Conservation (phyloP, 148 eudicot genomes). For the Rhododendron kiyosumense region DNA sequence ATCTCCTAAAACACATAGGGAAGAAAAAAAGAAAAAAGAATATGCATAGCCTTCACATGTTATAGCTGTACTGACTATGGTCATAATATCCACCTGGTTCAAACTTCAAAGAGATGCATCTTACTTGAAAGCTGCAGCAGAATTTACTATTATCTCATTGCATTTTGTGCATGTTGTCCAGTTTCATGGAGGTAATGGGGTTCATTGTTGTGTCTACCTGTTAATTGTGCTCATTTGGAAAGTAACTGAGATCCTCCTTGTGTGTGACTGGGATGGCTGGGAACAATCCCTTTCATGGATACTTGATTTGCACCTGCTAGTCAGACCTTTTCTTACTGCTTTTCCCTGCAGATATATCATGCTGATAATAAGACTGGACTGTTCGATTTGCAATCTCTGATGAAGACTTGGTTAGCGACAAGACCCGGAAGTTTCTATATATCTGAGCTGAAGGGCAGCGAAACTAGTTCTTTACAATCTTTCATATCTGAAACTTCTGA, state of each 20-base stretch:
- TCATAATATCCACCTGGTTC: neutral
- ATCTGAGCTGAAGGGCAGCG: constrained; percentile 20
- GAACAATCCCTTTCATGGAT: neutral
- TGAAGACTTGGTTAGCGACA: constrained; percentile 46
- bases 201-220: neutral
- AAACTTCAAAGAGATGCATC: neutral
- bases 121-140: neutral
- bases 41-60: neutral
- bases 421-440: constrained; percentile 19
- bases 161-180: neutral
- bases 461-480: constrained; percentile 14
- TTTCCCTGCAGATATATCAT: constrained; percentile 59
- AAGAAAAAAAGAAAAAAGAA: neutral
- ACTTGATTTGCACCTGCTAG: neutral
- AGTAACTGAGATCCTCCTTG: neutral
- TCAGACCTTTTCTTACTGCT: neutral
- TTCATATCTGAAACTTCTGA: constrained; percentile 55
- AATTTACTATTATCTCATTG: neutral
- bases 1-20: neutral
- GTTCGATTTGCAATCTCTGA: constrained; percentile 40
- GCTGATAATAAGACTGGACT: constrained; percentile 40
- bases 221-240: neutral
- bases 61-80: neutral
- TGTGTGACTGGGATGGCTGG: neutral
- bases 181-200: neutral